Evolutionary conservation across 768 basidiomycete genomes (phyloP).

Genomic region (Phaeotremella skinneri): DNA sequence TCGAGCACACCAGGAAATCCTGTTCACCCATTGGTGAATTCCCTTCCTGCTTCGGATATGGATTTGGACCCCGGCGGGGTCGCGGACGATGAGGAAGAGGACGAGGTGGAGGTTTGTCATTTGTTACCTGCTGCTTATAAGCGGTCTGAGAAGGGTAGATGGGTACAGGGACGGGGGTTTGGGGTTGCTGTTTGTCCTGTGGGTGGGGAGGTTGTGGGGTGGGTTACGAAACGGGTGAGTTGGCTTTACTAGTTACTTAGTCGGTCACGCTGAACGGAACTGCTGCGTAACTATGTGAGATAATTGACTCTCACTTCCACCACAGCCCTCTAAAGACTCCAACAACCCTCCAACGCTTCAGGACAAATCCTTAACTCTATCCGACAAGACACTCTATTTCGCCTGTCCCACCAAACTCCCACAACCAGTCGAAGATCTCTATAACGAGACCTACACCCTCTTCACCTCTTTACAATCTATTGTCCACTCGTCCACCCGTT

Average conservation of each 20-base stretch:
- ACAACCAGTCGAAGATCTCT: conserved; percentile 29
- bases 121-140: conserved; percentile 29
- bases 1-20: background rate
- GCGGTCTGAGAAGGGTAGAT: conserved; percentile 26
- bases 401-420: conserved; percentile 19
- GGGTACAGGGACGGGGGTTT: conserved; percentile 31
- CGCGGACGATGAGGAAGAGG: conserved; percentile 7
- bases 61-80: conserved; percentile 2
- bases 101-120: conserved; percentile 20
- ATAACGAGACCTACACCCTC: conserved; percentile 42
- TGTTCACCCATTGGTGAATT: background rate
- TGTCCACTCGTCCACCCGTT: conserved; percentile 27
- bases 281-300: conserved; percentile 4
- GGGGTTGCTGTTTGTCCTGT: conserved; percentile 23
- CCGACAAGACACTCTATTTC: conserved; percentile 36
- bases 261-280: background rate
- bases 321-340: conserved; percentile 24
- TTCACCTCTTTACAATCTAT: conserved; percentile 44
- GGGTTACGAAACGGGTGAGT: conserved; percentile 30
- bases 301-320: no score
- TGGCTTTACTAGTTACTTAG: background rate
- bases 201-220: conserved; percentile 36
- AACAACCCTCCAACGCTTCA: conserved; percentile 20
- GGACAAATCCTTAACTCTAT: conserved; percentile 7
- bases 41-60: background rate